A percentile compares a stretch with the other conserved stretches of the same genome.
Conservation (phyloP, 176 grass and related monocot genomes). For the Triticum timopheevii region DNA sequence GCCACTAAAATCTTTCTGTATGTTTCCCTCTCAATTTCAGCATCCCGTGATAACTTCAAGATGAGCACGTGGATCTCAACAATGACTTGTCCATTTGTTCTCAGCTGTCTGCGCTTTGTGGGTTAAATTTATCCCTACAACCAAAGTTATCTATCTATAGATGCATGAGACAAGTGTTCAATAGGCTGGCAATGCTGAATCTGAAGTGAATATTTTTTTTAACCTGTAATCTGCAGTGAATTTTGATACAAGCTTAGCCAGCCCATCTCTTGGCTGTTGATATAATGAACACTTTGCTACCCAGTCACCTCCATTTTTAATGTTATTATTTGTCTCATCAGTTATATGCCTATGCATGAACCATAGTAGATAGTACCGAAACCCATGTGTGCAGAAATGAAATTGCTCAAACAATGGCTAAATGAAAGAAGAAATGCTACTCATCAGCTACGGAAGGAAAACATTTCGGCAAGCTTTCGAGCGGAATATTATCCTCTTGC, state of each 20-base stretch:
- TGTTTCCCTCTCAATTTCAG: background rate
- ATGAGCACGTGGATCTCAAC: constrained; percentile 17
- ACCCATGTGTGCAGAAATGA: background rate
- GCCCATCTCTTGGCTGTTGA: no score
- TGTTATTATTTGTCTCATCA: background rate
- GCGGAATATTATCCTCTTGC: no score
- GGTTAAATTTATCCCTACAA: background rate
- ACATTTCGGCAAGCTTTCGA: background rate
- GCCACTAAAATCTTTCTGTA: background rate
- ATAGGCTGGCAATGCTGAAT: background rate
- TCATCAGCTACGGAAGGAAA: no score
- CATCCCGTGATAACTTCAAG: constrained; percentile 24
- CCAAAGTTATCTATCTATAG: background rate
- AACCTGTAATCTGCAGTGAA: background rate
- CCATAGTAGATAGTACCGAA: background rate
- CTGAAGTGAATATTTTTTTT: background rate
- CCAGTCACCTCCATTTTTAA: background rate
- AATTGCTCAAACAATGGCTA: background rate
- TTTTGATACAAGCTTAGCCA: background rate
- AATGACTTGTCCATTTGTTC: constrained; percentile 3
- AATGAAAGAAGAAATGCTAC: background rate
- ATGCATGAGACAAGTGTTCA: background rate
- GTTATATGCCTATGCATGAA: no score
- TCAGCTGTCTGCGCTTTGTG: background rate
- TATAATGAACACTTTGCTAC: background rate